Evolutionary conservation across 352 stramenopile genomes (phyloP), one percentile per base, ranked within the genome.

Genomic region (Peronospora destructor): DNA sequence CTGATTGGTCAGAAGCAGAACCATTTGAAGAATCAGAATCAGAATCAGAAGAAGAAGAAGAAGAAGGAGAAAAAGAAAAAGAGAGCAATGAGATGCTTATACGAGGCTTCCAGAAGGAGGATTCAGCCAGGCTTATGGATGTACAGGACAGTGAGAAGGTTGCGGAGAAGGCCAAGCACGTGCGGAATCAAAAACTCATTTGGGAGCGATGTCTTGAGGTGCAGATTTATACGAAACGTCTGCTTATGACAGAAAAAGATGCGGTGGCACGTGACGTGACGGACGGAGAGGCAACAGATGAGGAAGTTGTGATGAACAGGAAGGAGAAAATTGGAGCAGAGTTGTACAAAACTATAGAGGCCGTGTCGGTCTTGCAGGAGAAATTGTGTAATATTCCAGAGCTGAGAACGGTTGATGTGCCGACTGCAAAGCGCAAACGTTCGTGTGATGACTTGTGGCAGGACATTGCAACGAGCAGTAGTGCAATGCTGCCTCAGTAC

Each of bases 161-260:
- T 12, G 53, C 88, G 19, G 67, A 91, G 41, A 91, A 91, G 56
- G 80, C 80, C 21, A 74, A 66, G 5, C 78, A 91, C 36, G 80
- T 91, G 53, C 74, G 80, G 16, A 63, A 94, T 55, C 83, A 94
- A 48, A 94, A 91, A 54, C 30, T 91, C 1, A 53, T 94, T 7
- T 94, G 81, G 80, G 83, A 94, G 50, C 73, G 76, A 17, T 90
- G 73, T 63, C 67, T 94, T 4, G 83, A 94, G 52, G 64, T 77
- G 36, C 83, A 94, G 61, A 94, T 94, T 54, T 87, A 85, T 60
- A 87, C 82, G 0, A 91, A 91, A 64, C 64, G 80, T 3, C 40
- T 91, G 29, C 56, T 94, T 2, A 77, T 64, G 6, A 73, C 68
- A 10, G 54, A 59, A 0, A 87, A 91, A 45, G 53, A 57, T 2